These are phyloP conservation scores for Tolypocladium pustulatum DNA, from an alignment of 2,329 filamentous ascomycete genomes.

Conservation along the genomic window DNA sequence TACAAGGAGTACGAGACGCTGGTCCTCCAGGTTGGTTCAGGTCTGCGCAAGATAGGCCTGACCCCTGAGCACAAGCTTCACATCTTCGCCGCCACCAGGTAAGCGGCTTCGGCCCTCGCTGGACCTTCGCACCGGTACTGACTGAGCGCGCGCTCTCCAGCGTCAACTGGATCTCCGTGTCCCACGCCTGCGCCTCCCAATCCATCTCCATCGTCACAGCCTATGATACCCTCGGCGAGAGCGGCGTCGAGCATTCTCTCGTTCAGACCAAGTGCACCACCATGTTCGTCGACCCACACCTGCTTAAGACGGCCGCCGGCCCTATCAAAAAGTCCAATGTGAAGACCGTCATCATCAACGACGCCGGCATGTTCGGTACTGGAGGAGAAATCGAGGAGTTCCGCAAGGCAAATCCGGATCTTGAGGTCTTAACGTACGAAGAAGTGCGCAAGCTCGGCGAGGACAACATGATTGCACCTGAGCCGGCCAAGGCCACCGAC, in stretches of 20 bases:
- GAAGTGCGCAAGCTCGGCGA: slow-evolving; percentile 48
- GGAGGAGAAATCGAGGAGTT: slow-evolving; percentile 43
- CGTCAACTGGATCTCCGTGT: slow-evolving; percentile 73
- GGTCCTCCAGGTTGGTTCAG: slow-evolving; percentile 59
- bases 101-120: slow-evolving; percentile 13
- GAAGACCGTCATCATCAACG: slow-evolving; percentile 54
- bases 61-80: slow-evolving; percentile 59
- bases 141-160: slow-evolving; percentile 26
- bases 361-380: slow-evolving; percentile 40
- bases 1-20: slow-evolving; percentile 70
- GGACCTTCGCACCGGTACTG: background rate
- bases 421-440: slow-evolving; percentile 43
- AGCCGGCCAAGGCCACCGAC: slow-evolving; percentile 63
- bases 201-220: slow-evolving; percentile 88
- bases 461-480: slow-evolving; percentile 59
- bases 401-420: slow-evolving; percentile 41
- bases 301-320: slow-evolving; percentile 49
- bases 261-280: slow-evolving; percentile 68
- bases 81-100: slow-evolving; percentile 77
- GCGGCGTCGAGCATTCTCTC: slow-evolving; percentile 77
- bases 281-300: slow-evolving; percentile 80
- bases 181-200: slow-evolving; percentile 70
- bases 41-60: slow-evolving; percentile 65
- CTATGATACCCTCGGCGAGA: slow-evolving; percentile 83
- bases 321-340: slow-evolving; percentile 48